These are phyloP conservation scores for Echinosophora koreensis DNA, from an alignment of 306 rosid genomes.

Conservation along the genomic window DNA sequence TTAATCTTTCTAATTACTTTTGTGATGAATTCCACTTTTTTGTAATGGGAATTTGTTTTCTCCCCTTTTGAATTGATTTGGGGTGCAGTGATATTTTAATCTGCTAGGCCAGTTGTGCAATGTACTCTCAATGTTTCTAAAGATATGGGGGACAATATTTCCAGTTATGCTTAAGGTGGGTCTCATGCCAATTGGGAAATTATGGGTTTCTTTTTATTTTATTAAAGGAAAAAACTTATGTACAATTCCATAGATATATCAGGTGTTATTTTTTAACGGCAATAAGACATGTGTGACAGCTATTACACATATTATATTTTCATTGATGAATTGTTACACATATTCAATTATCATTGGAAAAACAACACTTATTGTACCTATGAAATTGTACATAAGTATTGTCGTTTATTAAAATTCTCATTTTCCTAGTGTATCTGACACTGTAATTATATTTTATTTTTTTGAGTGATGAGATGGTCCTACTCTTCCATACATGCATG, in stretches of 20 bases:
- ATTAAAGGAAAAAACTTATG: too few species aligned
- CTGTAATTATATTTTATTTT: conserved; percentile 44
- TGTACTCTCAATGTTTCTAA: conserved; percentile 46
- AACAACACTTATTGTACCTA: too few species aligned
- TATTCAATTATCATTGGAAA: too few species aligned
- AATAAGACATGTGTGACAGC: too few species aligned
- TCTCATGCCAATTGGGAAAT: conserved; percentile 52
- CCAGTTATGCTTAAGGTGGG: conserved; percentile 57
- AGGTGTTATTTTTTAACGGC: too few species aligned
- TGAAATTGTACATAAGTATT: too few species aligned
- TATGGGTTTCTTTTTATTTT: conserved; percentile 52
- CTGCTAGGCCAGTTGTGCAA: conserved; percentile 48
- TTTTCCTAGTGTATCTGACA: conserved; percentile 48
- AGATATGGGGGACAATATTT: conserved; percentile 49
- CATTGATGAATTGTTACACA: too few species aligned
- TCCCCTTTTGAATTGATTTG: conserved; percentile 44
- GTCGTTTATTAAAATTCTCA: conserved; percentile 37
- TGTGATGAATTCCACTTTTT: conserved; percentile 50
- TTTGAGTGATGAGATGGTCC: conserved; percentile 53
- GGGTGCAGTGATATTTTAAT: conserved; percentile 51
- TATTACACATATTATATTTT: too few species aligned
- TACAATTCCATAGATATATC: too few species aligned
- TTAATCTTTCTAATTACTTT: conserved; percentile 46
- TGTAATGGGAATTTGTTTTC: conserved; percentile 53
- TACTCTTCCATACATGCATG: conserved; percentile 47